phyloP scores from a whole-genome alignment of 352 stramenopile species.

The Phytopythium mirpurense region DNA sequence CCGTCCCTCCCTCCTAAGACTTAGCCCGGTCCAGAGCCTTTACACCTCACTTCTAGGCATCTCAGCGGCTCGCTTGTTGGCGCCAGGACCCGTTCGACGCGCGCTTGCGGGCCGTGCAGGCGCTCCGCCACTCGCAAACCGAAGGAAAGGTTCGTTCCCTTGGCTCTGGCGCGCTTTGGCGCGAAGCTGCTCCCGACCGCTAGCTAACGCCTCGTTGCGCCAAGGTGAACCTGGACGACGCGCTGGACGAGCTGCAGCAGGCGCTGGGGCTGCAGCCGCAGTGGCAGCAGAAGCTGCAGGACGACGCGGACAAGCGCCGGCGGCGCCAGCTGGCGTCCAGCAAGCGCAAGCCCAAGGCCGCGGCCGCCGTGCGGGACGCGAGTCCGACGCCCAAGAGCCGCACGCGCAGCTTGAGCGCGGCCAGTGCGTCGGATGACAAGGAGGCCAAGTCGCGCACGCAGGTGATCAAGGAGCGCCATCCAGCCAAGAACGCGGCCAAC shows the following conservation, averaged over 20 bases:
- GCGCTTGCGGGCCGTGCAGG: slow-evolving; percentile 29
- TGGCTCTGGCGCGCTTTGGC: too few relatives aligned
- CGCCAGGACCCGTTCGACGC: slow-evolving; percentile 34
- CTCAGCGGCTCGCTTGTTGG: neutral
- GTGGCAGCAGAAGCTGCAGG: slow-evolving; percentile 44
- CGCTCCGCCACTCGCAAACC: slow-evolving; percentile 31
- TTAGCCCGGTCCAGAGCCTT: too few relatives aligned
- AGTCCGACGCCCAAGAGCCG: slow-evolving; percentile 1
- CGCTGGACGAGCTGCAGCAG: slow-evolving; percentile 53
- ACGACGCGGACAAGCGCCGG: slow-evolving; percentile 29
- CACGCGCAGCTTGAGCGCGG: neutral
- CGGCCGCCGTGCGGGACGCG: neutral
- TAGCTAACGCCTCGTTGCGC: neutral
- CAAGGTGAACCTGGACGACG: slow-evolving; percentile 35
- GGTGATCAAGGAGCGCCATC: slow-evolving; percentile 30
- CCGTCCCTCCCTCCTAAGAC: neutral
- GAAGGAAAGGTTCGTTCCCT: slow-evolving; percentile 26
- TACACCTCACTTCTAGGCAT: too few relatives aligned
- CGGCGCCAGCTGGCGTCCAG: slow-evolving; percentile 19
- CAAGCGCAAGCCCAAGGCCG: slow-evolving; percentile 13
- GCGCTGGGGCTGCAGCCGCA: slow-evolving; percentile 42
- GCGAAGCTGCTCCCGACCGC: too few relatives aligned
- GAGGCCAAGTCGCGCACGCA: slow-evolving; percentile 11
- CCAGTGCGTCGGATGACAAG: neutral
- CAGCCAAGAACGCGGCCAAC: slow-evolving; percentile 27